Evolutionary conservation across 129 eudicot genomes (phyloP), one percentile per base, ranked within the genome.

Genomic region (Glebionis coronaria): DNA sequence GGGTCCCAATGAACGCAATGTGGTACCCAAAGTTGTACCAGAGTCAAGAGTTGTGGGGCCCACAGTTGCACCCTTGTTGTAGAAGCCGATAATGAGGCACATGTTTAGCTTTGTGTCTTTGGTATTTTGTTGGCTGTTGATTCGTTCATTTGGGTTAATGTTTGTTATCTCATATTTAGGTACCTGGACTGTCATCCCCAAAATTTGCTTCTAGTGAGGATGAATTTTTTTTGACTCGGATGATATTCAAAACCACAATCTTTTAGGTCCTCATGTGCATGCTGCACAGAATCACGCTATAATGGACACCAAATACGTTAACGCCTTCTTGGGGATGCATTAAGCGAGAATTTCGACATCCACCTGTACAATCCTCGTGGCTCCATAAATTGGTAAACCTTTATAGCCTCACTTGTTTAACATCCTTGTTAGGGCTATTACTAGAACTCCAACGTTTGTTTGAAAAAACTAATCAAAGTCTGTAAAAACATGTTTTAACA

Each of bases 191-290:
- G 50, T 80, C 82, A 44, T 78, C 94, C 62, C 71, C 77, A 69
- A 91, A 85, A 72, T 73, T 83, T 56, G 95, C 28, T 60, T 87
- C 88, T 16, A 88, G 94, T 56, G 97, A 91, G 55, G 97, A 91
- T 29, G 97, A 91, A 73, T 82, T 82, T 79, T 82, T 79, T 68
- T 88, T 10, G 97, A 91, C 61, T 79, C 90, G 3, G 97, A 91
- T 63, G 96, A 91, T 59, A 59, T 79, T 71, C 82, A 4, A 21
- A 20, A 83, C 55, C 78, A 81, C 63, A 58, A 79, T 63, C 84
- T 71, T 68, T 52, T 52, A 1, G 57, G 57, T 52, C 19, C 16
- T 52, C 79, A 80, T 25, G 78, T 57, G 61, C 45, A 31, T 52
- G 15, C 71, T 66, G 59, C 74, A 65, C 91, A 76, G 29, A 76